These are phyloP conservation scores for Apiospora malaysiana DNA, from an alignment of 2,329 filamentous ascomycete genomes.

Conservation along the genomic window DNA sequence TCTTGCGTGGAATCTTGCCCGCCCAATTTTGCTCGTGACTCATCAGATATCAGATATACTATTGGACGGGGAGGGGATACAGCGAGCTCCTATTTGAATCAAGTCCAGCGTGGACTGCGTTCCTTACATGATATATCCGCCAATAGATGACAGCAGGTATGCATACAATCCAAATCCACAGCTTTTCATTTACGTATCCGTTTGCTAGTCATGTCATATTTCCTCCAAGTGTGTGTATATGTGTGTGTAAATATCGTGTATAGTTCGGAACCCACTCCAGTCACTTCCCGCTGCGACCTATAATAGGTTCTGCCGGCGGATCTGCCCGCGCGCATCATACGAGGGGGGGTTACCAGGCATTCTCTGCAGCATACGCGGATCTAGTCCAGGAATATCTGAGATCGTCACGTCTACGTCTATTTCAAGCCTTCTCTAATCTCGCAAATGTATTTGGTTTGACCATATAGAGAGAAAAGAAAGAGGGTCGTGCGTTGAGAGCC, in stretches of 20 bases:
- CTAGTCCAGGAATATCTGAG: not conserved
- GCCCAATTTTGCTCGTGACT: not conserved
- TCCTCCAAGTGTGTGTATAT: not conserved
- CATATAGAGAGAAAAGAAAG: not conserved
- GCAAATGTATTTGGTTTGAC: not conserved
- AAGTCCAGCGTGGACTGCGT: no score
- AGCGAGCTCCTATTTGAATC: no score
- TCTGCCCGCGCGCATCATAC: conserved; percentile 4
- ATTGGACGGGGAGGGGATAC: no score
- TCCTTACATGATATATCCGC: not conserved
- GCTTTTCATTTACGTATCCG: not conserved
- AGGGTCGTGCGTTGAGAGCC: not conserved
- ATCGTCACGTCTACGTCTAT: not conserved
- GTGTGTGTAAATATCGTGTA: not conserved
- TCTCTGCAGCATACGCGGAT: not conserved
- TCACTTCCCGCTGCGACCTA: not conserved
- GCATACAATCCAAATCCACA: not conserved
- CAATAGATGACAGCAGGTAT: not conserved
- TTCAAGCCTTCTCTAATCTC: not conserved
- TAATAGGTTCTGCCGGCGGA: not conserved
- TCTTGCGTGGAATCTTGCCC: not conserved
- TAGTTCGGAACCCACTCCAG: not conserved
- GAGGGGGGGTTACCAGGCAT: not conserved
- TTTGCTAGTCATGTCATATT: not conserved
- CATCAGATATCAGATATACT: not conserved